Conservation (phyloP, 75 land plant genomes). For the Chamaecyparis obtusa region DNA sequence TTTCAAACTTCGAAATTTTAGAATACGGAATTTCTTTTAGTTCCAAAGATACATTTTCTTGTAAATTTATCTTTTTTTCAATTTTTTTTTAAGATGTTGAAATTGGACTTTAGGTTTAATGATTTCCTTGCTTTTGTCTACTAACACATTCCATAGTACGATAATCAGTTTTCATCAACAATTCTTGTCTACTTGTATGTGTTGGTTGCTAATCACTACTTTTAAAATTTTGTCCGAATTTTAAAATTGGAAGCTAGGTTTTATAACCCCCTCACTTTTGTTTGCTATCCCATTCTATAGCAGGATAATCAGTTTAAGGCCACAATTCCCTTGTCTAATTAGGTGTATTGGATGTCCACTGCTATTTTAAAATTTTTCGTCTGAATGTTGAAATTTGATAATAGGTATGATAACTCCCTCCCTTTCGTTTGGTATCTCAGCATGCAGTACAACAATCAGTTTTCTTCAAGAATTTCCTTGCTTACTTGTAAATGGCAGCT, state of each 20-base stretch:
- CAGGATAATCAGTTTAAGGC: too few species aligned
- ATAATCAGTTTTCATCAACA: too few species aligned
- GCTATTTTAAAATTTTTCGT: background rate
- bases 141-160: background rate
- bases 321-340: too few species aligned
- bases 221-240: background rate
- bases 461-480: too few species aligned
- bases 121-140: background rate
- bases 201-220: background rate
- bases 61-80: background rate
- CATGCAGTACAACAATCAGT: background rate
- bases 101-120: background rate
- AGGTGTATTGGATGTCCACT: background rate
- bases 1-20: background rate
- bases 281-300: background rate
- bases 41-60: background rate
- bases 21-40: background rate
- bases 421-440: background rate
- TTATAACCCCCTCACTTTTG: background rate
- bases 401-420: background rate
- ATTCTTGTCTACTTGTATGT: too few species aligned
- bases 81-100: background rate
- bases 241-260: background rate
- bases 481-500: too few species aligned
- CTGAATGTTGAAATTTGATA: background rate